Conservation (phyloP, 2,329 filamentous ascomycete species). For the Trichoderma arundinaceum region DNA sequence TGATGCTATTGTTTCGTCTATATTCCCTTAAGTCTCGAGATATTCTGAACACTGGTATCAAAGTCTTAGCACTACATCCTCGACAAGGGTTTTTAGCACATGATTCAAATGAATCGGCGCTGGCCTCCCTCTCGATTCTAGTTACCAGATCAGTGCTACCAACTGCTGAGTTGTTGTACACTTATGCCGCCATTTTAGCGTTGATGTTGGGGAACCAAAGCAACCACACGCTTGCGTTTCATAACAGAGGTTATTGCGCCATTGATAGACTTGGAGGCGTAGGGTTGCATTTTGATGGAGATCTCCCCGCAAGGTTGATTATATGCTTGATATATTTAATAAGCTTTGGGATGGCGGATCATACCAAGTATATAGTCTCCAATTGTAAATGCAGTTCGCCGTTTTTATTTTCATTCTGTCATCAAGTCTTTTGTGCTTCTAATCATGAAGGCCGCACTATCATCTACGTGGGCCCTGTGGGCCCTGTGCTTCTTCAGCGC, state of each 20-base stretch:
- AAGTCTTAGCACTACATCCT: neutral
- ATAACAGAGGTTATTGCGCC: conserved; percentile 4
- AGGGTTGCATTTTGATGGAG: neutral
- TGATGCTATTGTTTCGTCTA: conserved; percentile 12
- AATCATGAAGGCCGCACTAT: conserved; percentile 32
- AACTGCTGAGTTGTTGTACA: neutral
- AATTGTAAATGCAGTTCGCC: neutral
- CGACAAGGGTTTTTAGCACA: neutral
- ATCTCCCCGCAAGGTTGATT: neutral
- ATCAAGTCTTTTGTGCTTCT: neutral
- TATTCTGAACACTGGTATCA: neutral
- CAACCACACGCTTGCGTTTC: neutral
- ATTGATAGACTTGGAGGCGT: neutral
- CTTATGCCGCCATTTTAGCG: conserved; percentile 35
- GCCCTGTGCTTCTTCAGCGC: conserved; percentile 32
- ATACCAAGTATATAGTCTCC: neutral
- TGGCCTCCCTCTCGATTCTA: neutral
- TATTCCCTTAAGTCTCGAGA: neutral
- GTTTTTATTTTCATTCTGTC: neutral
- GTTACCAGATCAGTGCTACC: neutral
- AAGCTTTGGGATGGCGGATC: neutral
- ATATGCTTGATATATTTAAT: conserved; percentile 7
- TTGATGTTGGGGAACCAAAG: conserved; percentile 13
- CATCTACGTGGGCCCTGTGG: conserved; percentile 28
- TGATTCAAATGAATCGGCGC: neutral